Evolutionary conservation across 2,329 filamentous ascomycete species (phyloP), one percentile per base, ranked within the genome.

Genomic region (Aspergillus tubingensis): DNA sequence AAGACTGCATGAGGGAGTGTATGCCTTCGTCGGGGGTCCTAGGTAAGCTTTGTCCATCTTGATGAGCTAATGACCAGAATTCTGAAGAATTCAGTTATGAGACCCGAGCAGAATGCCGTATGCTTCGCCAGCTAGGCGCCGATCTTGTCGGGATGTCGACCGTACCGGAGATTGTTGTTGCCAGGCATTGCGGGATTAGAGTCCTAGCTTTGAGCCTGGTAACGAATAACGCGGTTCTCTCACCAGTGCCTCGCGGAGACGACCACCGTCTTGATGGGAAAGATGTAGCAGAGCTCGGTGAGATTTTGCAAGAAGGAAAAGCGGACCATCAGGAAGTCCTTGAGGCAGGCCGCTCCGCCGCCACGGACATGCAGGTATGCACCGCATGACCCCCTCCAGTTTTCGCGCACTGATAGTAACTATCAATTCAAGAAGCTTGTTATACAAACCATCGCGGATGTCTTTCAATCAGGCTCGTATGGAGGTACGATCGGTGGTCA

Each of bases 61-160:
- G 7, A 10, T n/a, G 17, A 32, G 32, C 25, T 17, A 7, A 36
- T 23, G 13, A 15, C 5, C 32, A 36, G 8, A 23, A 41, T 55
- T 19, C 53, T 60, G 15, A 60, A 51, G 19, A 5, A 23, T 50
- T 21, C 56, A 85, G 82, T 52, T 89, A 88, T 69, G 87, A 89
- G 70, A 89, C 86, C 2, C 79, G 87, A 62, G 86, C 86, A 1
- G 86, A 89, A 70, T 88, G 86, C 68, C 81, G 86, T 17, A 83
- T 88, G 81, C 77, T 89, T 61, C 80, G 80, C 41, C 78, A 78
- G 51, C 74, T 88, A 6, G 86, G 87, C 6, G 86, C 86, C n/a
- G 87, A 89, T 68, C 77, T 89, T n/a, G 87, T 89, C 2, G 87
- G 87, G 13, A 89, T 90, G 87, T 88, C 85, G 32, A 89, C 87